Percentiles rank a stretch among this genome's conserved stretches.
phyloP scores from a whole-genome alignment of 164 flowering plant species.

The Cinnamomum micranthum region DNA sequence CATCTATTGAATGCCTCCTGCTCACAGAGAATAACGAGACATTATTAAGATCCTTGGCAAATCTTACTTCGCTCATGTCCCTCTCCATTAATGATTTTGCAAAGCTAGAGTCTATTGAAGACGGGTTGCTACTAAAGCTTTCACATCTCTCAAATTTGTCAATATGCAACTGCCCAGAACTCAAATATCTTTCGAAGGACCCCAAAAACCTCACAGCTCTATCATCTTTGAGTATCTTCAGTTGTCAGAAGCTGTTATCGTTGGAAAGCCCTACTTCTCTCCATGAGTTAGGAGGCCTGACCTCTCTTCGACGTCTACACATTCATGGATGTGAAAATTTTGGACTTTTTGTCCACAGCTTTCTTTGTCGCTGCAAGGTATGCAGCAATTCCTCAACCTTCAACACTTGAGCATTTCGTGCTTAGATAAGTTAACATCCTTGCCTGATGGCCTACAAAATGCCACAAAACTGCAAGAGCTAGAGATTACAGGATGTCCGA shows the following conservation, averaged over 20 bases:
- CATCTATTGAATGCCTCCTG: neutral
- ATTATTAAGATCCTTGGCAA: neutral
- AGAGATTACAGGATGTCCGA: neutral
- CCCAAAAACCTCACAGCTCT: conserved; percentile 2
- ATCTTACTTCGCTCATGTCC: neutral
- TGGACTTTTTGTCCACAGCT: neutral
- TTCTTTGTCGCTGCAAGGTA: neutral
- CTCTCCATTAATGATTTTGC: neutral
- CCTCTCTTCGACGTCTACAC: neutral
- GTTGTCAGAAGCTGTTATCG: neutral
- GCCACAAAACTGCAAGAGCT: neutral
- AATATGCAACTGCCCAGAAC: neutral
- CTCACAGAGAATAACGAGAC: neutral
- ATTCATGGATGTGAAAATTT: neutral
- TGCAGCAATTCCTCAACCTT: conserved; percentile 1
- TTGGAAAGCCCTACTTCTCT: neutral
- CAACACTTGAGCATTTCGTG: neutral
- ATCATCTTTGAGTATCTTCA: neutral
- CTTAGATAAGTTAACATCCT: conserved; percentile 1
- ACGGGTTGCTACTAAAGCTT: conserved; percentile 4
- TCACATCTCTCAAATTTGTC: neutral
- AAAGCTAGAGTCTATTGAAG: conserved; percentile 1
- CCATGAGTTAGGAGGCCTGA: too few species aligned
- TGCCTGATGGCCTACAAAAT: conserved; percentile 6
- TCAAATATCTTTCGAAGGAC: conserved; percentile 4